Conservation (phyloP, 2,329 filamentous ascomycete genomes). For the Huntiella decipiens region DNA sequence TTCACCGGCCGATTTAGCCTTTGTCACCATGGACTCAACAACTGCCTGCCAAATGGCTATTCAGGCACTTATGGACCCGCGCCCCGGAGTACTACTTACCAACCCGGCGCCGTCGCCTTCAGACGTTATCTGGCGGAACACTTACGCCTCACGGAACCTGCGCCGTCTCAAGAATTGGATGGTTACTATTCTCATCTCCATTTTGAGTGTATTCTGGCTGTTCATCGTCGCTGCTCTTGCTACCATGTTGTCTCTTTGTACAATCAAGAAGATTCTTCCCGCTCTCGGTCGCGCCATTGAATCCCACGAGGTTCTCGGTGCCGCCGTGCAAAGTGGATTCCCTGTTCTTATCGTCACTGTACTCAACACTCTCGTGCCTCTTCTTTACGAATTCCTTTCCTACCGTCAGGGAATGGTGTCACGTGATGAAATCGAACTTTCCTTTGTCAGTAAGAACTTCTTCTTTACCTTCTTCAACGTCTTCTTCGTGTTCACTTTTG, state of each 20-base stretch:
- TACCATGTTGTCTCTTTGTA: slow-evolving; percentile 60
- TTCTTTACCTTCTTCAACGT: slow-evolving; percentile 99
- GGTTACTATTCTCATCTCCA: slow-evolving; percentile 63
- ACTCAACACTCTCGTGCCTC: slow-evolving; percentile 77
- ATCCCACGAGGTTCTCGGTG: slow-evolving; percentile 48
- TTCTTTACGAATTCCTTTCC: slow-evolving; percentile 83
- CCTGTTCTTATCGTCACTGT: slow-evolving; percentile 73
- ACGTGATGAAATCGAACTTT: slow-evolving; percentile 82
- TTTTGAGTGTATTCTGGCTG: slow-evolving; percentile 79
- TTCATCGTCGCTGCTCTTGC: slow-evolving; percentile 64
- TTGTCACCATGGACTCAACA: slow-evolving; percentile 94
- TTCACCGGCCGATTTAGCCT: slow-evolving; percentile 62
- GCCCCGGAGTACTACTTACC: slow-evolving; percentile 67
- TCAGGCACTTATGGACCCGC: slow-evolving; percentile 81
- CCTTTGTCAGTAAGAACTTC: slow-evolving; percentile 94
- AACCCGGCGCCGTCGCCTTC: slow-evolving; percentile 73
- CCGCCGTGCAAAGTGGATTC: slow-evolving; percentile 69
- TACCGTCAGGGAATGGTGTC: slow-evolving; percentile 90
- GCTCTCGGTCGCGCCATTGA: slow-evolving; percentile 47
- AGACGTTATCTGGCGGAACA: slow-evolving; percentile 91
- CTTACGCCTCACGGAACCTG: slow-evolving; percentile 56
- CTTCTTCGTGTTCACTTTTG: slow-evolving; percentile 82
- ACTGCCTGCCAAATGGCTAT: slow-evolving; percentile 88
- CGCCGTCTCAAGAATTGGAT: slow-evolving; percentile 65
- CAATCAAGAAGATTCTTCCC: slow-evolving; percentile 55